Base-by-base conservation (phyloP, 2,329 filamentous ascomycete genomes). In the Cladosporium oxysporum region DNA sequence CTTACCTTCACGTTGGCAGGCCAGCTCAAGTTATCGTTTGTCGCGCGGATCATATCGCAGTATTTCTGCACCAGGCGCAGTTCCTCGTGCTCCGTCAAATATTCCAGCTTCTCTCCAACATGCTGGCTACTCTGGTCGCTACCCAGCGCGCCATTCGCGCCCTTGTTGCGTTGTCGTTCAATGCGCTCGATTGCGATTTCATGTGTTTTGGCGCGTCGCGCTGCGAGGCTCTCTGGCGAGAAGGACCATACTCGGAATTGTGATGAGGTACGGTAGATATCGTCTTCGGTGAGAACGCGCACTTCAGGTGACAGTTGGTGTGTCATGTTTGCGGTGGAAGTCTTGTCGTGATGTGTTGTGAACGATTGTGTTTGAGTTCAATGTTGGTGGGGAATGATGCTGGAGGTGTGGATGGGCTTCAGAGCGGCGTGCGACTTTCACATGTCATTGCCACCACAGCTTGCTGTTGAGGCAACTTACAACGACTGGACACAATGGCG, bases 191-290 rank as follows among this genome's bases (percentile, higher is more conserved):
- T 79, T 75, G 95, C 95, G 59, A 91, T 84, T 11, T 85, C 80
- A 79, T 97, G 97, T 35, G 93, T 97, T 70, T 90, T 90, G 50
- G 84, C 81, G 66, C 95, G 91, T 28, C 94, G 85, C 2, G 88
- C 84, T 58, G 85, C 83, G 4, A 99, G 86, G 47, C 89, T 87
- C 3, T 87, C 79, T 2, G 89, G 87, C 0, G 92, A 92, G 79
- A 94, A 98, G 12, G 93, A 97, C 95, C 95, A 99, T 66, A 96
- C 84, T 52, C 91, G 88, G 76, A 88, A 98, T 79, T 99, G 95
- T 57, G 92, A 94, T 0, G 94, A 96, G 61, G 91, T 87, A 35
- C 92, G 89, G 80, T 98, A 99, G 64, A 93, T 85, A 71, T 92
- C 91, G 79, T 99, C 95, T 84, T 99, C 95, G 68, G 88, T 91